Evolutionary conservation across 2,329 filamentous ascomycete species (phyloP).

Genomic region (Colletotrichum salicis): DNA sequence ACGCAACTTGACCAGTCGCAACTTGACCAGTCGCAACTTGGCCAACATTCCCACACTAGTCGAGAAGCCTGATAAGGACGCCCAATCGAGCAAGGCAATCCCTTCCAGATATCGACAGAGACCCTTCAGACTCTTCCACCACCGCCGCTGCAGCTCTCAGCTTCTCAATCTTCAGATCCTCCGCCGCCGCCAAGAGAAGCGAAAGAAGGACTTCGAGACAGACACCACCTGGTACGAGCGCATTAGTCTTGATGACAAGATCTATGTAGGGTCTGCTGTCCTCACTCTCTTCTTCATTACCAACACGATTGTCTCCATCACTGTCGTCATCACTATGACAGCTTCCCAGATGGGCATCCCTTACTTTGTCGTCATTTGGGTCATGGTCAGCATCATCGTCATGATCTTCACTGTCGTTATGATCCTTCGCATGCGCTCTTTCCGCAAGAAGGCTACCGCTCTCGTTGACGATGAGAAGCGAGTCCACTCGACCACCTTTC

Average conservation of each 20-base stretch:
- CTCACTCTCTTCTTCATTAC: conserved; percentile 15
- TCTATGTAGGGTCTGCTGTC: neutral
- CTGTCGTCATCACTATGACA: conserved; percentile 4
- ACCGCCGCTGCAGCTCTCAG: neutral
- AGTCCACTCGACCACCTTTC: neutral
- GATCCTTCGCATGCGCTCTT: conserved; percentile 8
- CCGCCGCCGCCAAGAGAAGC: neutral
- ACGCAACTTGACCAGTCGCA: neutral
- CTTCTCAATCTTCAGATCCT: neutral
- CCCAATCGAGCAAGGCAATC: neutral
- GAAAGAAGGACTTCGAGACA: neutral
- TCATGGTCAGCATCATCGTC: conserved; percentile 8
- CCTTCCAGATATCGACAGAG: neutral
- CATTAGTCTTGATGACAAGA: conserved; percentile 11
- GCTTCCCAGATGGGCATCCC: neutral
- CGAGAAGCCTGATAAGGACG: neutral
- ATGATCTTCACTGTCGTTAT: conserved; percentile 5
- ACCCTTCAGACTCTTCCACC: neutral
- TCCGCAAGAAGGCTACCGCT: conserved; percentile 5
- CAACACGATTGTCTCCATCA: conserved; percentile 4
- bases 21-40: neutral
- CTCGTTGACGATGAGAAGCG: conserved; percentile 21
- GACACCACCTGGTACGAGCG: conserved; percentile 21
- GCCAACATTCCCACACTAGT: conserved; percentile 15
- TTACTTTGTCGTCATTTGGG: conserved; percentile 15